phyloP scores from a whole-genome alignment of 2,329 filamentous ascomycete species.

The Clonostachys solani region DNA sequence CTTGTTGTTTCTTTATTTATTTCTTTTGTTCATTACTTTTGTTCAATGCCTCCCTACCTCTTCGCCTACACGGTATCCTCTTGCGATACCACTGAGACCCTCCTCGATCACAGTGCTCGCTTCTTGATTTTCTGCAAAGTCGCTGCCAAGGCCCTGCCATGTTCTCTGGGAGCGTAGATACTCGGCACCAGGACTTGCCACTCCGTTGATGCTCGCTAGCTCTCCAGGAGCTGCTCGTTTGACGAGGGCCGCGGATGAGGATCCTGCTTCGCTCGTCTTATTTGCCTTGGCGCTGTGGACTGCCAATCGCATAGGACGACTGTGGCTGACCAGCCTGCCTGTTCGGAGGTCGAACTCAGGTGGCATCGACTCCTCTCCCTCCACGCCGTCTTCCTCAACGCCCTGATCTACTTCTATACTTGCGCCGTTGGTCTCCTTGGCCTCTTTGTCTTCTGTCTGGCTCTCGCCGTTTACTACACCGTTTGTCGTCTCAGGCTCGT shows the following conservation, averaged over 20 bases:
- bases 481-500: constrained; percentile 14
- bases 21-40: too few relatives aligned
- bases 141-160: constrained; percentile 88
- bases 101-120: constrained; percentile 72
- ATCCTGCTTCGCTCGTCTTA: constrained; percentile 7
- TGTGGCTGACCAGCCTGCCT: constrained; percentile 74
- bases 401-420: constrained; percentile 12
- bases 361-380: constrained; percentile 69
- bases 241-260: constrained; percentile 39
- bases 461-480: neutral
- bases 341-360: constrained; percentile 93
- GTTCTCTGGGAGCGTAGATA: constrained; percentile 77
- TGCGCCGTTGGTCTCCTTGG: constrained; percentile 7
- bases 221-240: constrained; percentile 56
- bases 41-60: constrained; percentile 25
- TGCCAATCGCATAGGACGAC: constrained; percentile 64
- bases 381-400: constrained; percentile 31
- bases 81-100: constrained; percentile 81
- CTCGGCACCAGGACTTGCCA: constrained; percentile 88
- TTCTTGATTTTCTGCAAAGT: constrained; percentile 55
- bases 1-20: too few relatives aligned
- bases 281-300: constrained; percentile 13
- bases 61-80: constrained; percentile 78
- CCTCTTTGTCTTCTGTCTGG: constrained; percentile 1
- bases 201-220: constrained; percentile 75